These are phyloP conservation scores for Tribonema minus DNA, from an alignment of 108 stramenopile species.

Conservation along the genomic window DNA sequence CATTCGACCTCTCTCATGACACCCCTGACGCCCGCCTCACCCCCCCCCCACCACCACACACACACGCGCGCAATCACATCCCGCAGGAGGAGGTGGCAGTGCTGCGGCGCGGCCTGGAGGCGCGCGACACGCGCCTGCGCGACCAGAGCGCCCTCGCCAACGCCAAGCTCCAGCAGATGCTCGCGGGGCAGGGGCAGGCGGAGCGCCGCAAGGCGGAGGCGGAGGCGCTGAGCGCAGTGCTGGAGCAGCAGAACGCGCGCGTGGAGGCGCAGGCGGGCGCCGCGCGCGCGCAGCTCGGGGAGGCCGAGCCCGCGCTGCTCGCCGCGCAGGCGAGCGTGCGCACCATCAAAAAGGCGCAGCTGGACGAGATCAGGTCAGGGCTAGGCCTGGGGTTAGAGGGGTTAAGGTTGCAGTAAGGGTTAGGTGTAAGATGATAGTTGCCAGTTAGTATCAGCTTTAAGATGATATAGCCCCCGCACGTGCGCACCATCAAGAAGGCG, in stretches of 20 bases:
- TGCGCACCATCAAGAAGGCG: conserved; percentile 86
- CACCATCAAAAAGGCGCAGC: conserved; percentile 88
- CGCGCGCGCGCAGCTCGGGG: conserved; percentile 86
- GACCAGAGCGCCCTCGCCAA: conserved; percentile 85
- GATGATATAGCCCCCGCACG: conserved; percentile 27
- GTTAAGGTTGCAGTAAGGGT: too few relatives aligned
- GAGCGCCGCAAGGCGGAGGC: conserved; percentile 87
- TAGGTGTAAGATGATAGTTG: neutral
- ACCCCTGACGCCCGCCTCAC: too few relatives aligned
- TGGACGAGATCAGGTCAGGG: conserved; percentile 85
- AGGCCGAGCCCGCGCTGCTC: conserved; percentile 89
- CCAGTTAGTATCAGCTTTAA: too few relatives aligned
- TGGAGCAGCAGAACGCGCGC: conserved; percentile 73
- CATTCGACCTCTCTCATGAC: too few relatives aligned
- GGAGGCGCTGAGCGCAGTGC: conserved; percentile 78
- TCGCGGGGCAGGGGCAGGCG: conserved; percentile 91
- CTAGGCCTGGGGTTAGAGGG: too few relatives aligned
- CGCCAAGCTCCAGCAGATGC: conserved; percentile 94
- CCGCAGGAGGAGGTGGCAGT: neutral
- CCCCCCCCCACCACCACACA: too few relatives aligned
- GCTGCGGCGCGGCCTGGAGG: conserved; percentile 61
- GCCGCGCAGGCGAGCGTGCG: conserved; percentile 75
- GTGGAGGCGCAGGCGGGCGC: conserved; percentile 24
- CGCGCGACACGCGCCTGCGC: conserved; percentile 69
- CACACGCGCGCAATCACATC: neutral